Evolutionary conservation across 495 filamentous ascomycete genomes (phyloP), one percentile per base, ranked within the genome.

Genomic region (Aspergillus wentii): DNA sequence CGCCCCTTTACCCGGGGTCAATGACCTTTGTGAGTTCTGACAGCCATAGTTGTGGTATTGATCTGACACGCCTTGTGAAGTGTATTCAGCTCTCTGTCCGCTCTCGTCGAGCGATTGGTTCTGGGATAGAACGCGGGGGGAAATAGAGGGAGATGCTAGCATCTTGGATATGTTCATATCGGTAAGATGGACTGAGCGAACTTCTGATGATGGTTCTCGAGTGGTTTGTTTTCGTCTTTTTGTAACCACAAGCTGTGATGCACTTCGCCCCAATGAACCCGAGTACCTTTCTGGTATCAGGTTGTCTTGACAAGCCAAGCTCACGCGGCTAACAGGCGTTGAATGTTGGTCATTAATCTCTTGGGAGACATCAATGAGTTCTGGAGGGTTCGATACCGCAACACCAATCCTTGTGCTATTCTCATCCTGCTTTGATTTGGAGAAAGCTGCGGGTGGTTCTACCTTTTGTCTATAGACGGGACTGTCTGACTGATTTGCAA

Each of bases 111-210:
- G 41, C 6, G 54, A 58, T 8, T 43, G 41, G 19, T 51, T 53
- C 40, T 33, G 35, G n/a, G 62, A 56, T 10, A 37, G 33, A 7
- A 44, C n/a, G 3, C 28, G 44, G 18, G 62, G 54, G 7, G 53
- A 52, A 8, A 51, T 43, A 13, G 46, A 44, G 9, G 44, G 43
- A 7, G 55, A 57, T 3, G 51, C 59, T 8, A 66, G 48, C 32
- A 47, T 36, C 27, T 49, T 46, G 3, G 64, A 52, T 18, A 67
- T 66, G 10, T 56, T 51, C 38, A 68, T 41, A 9, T 64, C 59
- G 8, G 37, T 53, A 18, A 67, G 46, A 38, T 66, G 55, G 19
- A 63, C 35, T 10, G 57, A 49, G 18, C 39, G 40, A 18, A 33
- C 23, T 17, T 59, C 62, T 2, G 40, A 17, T 20, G n/a, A 38